These are phyloP conservation scores for Cyberlindnera japonica DNA, from an alignment of 805 yeast genomes.

Conservation along the genomic window DNA sequence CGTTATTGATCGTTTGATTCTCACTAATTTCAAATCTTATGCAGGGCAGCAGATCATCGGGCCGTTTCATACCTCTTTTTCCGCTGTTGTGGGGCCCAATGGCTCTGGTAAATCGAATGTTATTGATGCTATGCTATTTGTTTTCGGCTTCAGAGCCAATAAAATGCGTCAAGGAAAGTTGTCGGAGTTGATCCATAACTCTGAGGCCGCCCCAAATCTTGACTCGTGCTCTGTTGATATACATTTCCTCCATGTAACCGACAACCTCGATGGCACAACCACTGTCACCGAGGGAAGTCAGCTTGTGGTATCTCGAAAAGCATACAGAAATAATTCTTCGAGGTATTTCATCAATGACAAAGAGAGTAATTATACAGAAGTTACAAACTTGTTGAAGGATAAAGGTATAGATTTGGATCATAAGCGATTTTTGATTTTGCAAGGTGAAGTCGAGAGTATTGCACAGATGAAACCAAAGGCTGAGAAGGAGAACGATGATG, in stretches of 20 bases:
- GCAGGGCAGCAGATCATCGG: constrained; percentile 93
- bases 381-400: constrained; percentile 64
- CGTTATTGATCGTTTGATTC: constrained; percentile 68
- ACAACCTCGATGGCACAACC: constrained; percentile 45
- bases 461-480: constrained; percentile 99
- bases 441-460: constrained; percentile 97
- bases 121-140: constrained; percentile 92
- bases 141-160: constrained; percentile 93
- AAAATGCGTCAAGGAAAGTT: constrained; percentile 95
- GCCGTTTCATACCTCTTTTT: constrained; percentile 89
- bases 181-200: constrained; percentile 90
- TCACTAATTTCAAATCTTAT: constrained; percentile 89
- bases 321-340: constrained; percentile 71
- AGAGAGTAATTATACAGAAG: constrained; percentile 72
- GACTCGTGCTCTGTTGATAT: constrained; percentile 87
- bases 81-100: constrained; percentile 98
- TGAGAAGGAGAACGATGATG: constrained; percentile 88
- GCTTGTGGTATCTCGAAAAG: constrained; percentile 75
- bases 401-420: constrained; percentile 94
- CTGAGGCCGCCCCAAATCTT: constrained; percentile 64
- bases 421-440: constrained; percentile 88
- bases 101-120: constrained; percentile 98
- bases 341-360: constrained; percentile 71
- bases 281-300: constrained; percentile 46
- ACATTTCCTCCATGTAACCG: constrained; percentile 74